Percentiles rank a stretch among this genome's conserved stretches.
These are phyloP conservation scores for Coniochaeta sp. DNA, from an alignment of 2,329 filamentous ascomycete species.

Conservation along the genomic window DNA sequence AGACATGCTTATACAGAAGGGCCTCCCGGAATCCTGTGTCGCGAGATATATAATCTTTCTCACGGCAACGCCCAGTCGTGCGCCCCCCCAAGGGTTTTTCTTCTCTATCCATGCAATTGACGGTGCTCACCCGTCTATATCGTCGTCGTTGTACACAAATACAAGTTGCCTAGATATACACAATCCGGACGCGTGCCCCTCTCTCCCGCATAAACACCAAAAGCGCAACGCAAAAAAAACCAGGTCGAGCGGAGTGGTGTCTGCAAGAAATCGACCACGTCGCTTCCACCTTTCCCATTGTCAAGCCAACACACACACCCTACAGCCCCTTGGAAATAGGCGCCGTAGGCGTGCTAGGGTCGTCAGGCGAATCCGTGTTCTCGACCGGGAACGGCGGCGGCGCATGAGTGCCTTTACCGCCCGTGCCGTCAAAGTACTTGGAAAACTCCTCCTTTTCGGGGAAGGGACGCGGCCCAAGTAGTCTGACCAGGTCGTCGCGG, in stretches of 20 bases:
- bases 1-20: not conserved
- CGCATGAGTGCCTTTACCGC: constrained; percentile 43
- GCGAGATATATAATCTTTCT: not conserved
- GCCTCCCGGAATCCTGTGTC: not conserved
- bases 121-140: not conserved
- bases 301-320: too few species aligned
- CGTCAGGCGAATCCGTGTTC: constrained; percentile 30
- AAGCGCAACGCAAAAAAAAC: not conserved
- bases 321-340: constrained; percentile 11
- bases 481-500: constrained; percentile 83
- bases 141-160: not conserved
- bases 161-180: constrained; percentile 1
- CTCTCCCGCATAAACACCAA: not conserved
- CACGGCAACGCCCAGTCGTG: not conserved
- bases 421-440: constrained; percentile 77
- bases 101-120: not conserved
- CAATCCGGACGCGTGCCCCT: not conserved
- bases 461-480: constrained; percentile 79
- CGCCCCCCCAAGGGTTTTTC: not conserved
- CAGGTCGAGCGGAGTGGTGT: constrained; percentile 1
- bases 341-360: constrained; percentile 8
- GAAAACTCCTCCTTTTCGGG: constrained; percentile 82
- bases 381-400: constrained; percentile 48
- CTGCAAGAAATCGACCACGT: not conserved
- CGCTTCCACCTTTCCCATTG: constrained; percentile 5